Evolutionary conservation across 2,329 filamentous ascomycete species (phyloP), one percentile per base, ranked within the genome.

Genomic region (Colletotrichum kahawae): DNA sequence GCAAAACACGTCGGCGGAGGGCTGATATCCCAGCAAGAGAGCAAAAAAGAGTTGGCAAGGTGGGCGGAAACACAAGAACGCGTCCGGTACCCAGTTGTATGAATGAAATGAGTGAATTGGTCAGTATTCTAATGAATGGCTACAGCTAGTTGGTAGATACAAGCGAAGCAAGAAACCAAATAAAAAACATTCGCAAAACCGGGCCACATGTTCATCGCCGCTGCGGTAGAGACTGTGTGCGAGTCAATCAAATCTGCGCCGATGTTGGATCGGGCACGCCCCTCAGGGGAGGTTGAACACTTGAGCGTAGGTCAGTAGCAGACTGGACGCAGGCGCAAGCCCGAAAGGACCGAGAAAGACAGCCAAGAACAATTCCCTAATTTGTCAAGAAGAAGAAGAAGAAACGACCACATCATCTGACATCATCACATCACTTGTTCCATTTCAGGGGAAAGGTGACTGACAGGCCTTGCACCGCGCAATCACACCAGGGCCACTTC

Each of bases 91-190:
- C 31, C 43, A 29, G 21, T 64, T 63, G 64, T 60, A 75, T 56
- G 75, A 75, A 67, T 68, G 75, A 70, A 73, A 64, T 51, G 63
- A 70, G 27, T 63, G 62, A 70, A 51, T 71, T 51, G 54, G 36
- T 59, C 69, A 51, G 59, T 76, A 59, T 71, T 68, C 65, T 77
- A 71, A 78, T 70, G 56, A 77, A 76, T 36, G 76, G 70, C 74
- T 75, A 77, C 51, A 64, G 74, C 67, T 74, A 72, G 59, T 75
- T 64, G 73, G 48, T 51, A 68, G 63, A 64, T 67, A 73, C 63
- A 68, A 68, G 69, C 69, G 57, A 73, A 73, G 67, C 66, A 60
- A 68, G 21, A 21, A 60, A 21, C 13, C 21, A 63, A 64, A 38
- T 31, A 3, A 67, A 64, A 64, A 16, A 65, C 33, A 71, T 71